Percentiles rank a stretch among this genome's conserved stretches.
Conservation (phyloP, 2,329 filamentous ascomycete species). For the Leptographium flavum region DNA sequence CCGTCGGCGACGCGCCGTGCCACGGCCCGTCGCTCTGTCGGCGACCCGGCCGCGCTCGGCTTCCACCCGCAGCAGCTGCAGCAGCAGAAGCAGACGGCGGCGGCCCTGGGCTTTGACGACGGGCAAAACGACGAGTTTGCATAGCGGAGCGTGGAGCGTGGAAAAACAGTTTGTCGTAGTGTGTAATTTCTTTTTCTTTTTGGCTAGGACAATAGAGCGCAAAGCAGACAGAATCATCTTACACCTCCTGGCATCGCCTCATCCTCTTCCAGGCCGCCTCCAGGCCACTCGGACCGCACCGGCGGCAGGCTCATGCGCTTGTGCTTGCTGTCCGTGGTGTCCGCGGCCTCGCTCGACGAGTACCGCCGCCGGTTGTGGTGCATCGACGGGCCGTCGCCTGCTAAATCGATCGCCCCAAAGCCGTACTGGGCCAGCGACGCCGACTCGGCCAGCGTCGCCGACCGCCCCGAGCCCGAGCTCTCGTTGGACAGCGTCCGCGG, state of each 20-base stretch:
- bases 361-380: no score
- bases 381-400: no score
- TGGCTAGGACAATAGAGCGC: no score
- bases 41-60: slow-evolving; percentile 6
- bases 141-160: slow-evolving; percentile 16
- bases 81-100: slow-evolving; percentile 32
- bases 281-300: slow-evolving; percentile 16
- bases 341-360: neutral
- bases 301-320: slow-evolving; percentile 21
- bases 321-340: neutral
- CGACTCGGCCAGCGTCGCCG: no score
- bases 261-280: neutral
- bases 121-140: slow-evolving; percentile 80
- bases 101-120: slow-evolving; percentile 68
- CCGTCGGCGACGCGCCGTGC: slow-evolving; percentile 38
- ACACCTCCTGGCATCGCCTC: neutral
- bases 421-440: no score
- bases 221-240: no score
- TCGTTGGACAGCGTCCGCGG: neutral
- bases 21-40: slow-evolving; percentile 13
- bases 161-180: no score
- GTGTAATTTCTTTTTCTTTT: no score
- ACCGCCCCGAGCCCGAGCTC: neutral
- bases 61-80: slow-evolving; percentile 17
- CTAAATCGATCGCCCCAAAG: no score